phyloP scores from a whole-genome alignment of 1,284 basidiomycete species.

The Taiwanofungus camphoratus region DNA sequence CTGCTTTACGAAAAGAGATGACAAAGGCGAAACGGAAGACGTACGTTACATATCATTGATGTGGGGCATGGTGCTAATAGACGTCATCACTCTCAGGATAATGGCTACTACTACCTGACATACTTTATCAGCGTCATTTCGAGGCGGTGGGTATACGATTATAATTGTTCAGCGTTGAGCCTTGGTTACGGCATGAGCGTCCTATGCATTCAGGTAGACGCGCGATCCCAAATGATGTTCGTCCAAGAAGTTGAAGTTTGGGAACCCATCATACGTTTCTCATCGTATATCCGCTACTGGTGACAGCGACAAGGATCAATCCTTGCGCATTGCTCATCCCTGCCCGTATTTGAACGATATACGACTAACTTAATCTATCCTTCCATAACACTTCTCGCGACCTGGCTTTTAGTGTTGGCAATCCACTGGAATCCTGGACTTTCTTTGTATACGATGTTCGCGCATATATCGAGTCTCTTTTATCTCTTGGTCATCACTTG shows the following conservation, averaged over 20 bases:
- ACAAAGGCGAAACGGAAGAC: constrained; percentile 97
- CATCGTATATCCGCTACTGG: too few species aligned
- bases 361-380: constrained; percentile 22
- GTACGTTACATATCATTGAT: constrained; percentile 32
- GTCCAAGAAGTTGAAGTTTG: too few species aligned
- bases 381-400: constrained; percentile 16
- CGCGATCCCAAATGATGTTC: constrained; percentile 7
- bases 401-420: constrained; percentile 20
- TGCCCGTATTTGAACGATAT: constrained; percentile 5
- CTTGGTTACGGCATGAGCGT: constrained; percentile 3
- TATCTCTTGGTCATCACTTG: constrained; percentile 15
- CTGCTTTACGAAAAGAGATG: constrained; percentile 97
- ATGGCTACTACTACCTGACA: constrained; percentile 27
- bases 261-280: too few species aligned
- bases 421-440: constrained; percentile 23
- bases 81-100: constrained; percentile 18
- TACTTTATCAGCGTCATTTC: constrained; percentile 11
- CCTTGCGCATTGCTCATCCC: too few species aligned
- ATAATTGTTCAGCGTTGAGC: constrained; percentile 21
- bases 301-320: too few species aligned
- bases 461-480: constrained; percentile 17
- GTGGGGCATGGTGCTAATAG: neutral
- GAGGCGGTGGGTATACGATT: constrained; percentile 24
- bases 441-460: constrained; percentile 24
- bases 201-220: constrained; percentile 1